Conservation (phyloP, 257 asterid species). For the Penstemon barbatus region DNA sequence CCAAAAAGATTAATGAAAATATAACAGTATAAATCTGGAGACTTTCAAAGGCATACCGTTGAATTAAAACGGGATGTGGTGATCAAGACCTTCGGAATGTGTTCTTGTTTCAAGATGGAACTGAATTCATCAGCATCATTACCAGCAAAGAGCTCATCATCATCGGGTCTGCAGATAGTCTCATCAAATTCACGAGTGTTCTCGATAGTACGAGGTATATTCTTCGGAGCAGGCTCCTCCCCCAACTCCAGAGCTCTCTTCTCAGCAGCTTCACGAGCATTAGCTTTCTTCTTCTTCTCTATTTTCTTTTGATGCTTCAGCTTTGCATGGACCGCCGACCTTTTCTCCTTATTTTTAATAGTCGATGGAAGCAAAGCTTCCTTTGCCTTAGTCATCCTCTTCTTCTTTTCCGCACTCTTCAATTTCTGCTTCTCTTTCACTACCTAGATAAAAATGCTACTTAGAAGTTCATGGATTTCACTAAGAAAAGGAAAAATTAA, state of each 20-base stretch:
- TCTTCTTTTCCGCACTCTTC: neutral
- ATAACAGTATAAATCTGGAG: neutral
- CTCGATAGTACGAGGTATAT: conserved; percentile 80
- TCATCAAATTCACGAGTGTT: conserved; percentile 89
- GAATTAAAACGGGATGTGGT: conserved; percentile 92
- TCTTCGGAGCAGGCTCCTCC: conserved; percentile 78
- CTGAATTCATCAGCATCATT: conserved; percentile 92
- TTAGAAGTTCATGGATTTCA: no score
- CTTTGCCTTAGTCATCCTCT: conserved; percentile 31
- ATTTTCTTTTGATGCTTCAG: conserved; percentile 72
- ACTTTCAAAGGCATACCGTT: conserved; percentile 47
- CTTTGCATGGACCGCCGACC: conserved; percentile 77
- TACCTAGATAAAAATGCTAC: conserved; percentile 1
- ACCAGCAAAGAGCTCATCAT: conserved; percentile 85
- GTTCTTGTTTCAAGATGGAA: conserved; percentile 54
- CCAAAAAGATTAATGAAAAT: neutral
- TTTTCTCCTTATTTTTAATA: conserved; percentile 80
- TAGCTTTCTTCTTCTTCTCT: conserved; percentile 69
- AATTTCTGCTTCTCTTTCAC: conserved; percentile 13
- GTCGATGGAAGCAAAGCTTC: conserved; percentile 65
- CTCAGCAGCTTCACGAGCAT: conserved; percentile 77
- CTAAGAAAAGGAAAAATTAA: no score
- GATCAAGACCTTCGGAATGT: conserved; percentile 71
- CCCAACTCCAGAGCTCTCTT: conserved; percentile 86
- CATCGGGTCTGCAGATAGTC: conserved; percentile 87